Evolutionary conservation across 352 stramenopile genomes (phyloP).

Genomic region (Globisporangium recalcitrans): DNA sequence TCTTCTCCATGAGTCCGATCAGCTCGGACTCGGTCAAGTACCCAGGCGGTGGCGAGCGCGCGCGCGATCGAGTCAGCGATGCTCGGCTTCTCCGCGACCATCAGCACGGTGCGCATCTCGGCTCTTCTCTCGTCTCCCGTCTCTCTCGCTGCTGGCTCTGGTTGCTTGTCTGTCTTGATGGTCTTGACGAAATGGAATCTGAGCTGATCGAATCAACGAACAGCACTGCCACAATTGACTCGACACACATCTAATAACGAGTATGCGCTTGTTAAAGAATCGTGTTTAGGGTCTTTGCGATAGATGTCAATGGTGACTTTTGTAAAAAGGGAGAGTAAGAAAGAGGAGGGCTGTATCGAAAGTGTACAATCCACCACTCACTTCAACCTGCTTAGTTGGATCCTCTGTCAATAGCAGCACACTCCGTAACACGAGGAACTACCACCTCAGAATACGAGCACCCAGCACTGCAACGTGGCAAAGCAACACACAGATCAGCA

Average conservation of each 20-base stretch:
- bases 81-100: conserved; percentile 74
- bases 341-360: not conserved
- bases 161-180: not conserved
- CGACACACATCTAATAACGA: not conserved
- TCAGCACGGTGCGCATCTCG: conserved; percentile 34
- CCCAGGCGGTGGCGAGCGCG: conserved; percentile 34
- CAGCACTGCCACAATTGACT: not conserved
- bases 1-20: conserved; percentile 79
- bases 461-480: not conserved
- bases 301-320: not conserved
- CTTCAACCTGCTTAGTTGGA: not conserved
- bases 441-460: not conserved
- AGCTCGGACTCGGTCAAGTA: conserved; percentile 80
- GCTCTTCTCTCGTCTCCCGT: too few relatives aligned
- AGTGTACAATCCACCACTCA: too few relatives aligned
- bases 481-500: not conserved
- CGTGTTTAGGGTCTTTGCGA: not conserved
- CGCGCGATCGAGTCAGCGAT: conserved; percentile 57
- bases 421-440: not conserved
- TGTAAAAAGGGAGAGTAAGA: not conserved
- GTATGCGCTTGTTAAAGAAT: not conserved
- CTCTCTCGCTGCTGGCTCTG: not conserved
- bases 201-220: not conserved
- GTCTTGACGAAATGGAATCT: not conserved
- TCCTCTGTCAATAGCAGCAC: not conserved